A percentile compares a stretch with the other conserved stretches of the same genome.
These are phyloP conservation scores for Jatropha curcas DNA, from an alignment of 345 rosid genomes.

Conservation along the genomic window DNA sequence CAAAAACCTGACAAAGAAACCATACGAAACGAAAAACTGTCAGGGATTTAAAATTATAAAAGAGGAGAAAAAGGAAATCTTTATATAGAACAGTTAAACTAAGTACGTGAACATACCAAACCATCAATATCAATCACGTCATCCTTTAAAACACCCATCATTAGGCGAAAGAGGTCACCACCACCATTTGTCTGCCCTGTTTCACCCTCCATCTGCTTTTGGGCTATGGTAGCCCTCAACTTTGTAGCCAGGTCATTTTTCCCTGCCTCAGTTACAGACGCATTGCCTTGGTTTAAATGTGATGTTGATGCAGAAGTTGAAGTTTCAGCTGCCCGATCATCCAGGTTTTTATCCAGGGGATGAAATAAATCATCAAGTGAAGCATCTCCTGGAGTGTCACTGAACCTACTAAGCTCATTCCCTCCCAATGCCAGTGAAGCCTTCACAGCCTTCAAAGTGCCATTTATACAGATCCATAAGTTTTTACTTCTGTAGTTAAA, in stretches of 20 bases:
- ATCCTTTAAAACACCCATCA: conserved; percentile 87
- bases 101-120: conserved; percentile 60
- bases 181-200: conserved; percentile 79
- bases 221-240: conserved; percentile 90
- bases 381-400: conserved; percentile 97
- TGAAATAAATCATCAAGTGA: conserved; percentile 94
- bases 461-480: conserved; percentile 18
- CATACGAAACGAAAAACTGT: conserved; percentile 5
- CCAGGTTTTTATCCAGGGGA: conserved; percentile 61
- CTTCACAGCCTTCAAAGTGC: conserved; percentile 57
- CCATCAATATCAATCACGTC: conserved; percentile 94
- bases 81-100: not conserved
- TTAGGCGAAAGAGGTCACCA: conserved; percentile 72
- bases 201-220: conserved; percentile 88
- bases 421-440: conserved; percentile 48
- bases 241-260: conserved; percentile 87
- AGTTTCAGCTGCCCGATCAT: conserved; percentile 63
- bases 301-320: conserved; percentile 76
- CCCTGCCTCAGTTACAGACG: conserved; percentile 55
- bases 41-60: not conserved
- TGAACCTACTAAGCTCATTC: conserved; percentile 82
- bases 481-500: not conserved
- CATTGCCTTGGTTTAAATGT: conserved; percentile 59
- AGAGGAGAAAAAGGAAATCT: not conserved
- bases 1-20: conserved; percentile 61